Percentiles rank a stretch among this genome's conserved stretches.
These are phyloP conservation scores for Talaromyces sp. DNA, from an alignment of 2,329 filamentous ascomycete genomes.

Conservation along the genomic window DNA sequence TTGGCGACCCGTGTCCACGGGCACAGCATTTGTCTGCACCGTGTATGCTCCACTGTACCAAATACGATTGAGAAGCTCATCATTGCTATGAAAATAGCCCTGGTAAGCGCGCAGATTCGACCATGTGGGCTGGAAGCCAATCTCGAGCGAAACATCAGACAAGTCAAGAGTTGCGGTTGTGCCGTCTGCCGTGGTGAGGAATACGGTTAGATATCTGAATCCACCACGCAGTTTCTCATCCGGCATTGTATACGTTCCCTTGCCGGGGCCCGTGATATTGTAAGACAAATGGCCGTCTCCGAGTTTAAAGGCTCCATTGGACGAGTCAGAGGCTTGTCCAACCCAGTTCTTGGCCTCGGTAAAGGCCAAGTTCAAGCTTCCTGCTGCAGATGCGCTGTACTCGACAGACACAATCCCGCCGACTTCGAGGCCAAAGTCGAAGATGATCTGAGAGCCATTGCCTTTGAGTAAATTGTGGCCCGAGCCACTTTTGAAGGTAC, in stretches of 20 bases:
- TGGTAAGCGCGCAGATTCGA: slow-evolving; percentile 47
- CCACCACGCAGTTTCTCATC: slow-evolving; percentile 36
- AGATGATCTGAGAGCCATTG: slow-evolving; percentile 50
- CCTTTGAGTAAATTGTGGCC: slow-evolving; percentile 27
- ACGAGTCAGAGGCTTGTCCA: slow-evolving; percentile 43
- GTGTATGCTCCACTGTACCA: slow-evolving; percentile 55
- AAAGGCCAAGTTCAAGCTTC: slow-evolving; percentile 41
- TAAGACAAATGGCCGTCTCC: slow-evolving; percentile 35
- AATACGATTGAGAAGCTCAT: slow-evolving; percentile 49
- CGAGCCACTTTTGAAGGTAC: slow-evolving; percentile 23
- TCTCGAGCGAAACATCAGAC: slow-evolving; percentile 35
- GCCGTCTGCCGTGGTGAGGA: slow-evolving; percentile 24
- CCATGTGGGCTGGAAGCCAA: slow-evolving; percentile 47
- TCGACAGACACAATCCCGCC: slow-evolving; percentile 51
- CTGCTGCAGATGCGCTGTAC: slow-evolving; percentile 39
- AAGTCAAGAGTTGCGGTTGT: slow-evolving; percentile 27
- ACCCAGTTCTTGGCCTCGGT: slow-evolving; percentile 46
- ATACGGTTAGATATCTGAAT: slow-evolving; percentile 40
- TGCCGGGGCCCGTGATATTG: slow-evolving; percentile 27
- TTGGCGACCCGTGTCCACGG: slow-evolving; percentile 31
- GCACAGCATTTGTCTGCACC: slow-evolving; percentile 41
- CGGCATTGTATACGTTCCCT: slow-evolving; percentile 34
- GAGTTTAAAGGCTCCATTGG: slow-evolving; percentile 39
- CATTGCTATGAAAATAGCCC: slow-evolving; percentile 49
- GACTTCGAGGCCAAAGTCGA: slow-evolving; percentile 56